These are phyloP conservation scores for Venustampulla echinocandica DNA, from an alignment of 495 filamentous ascomycete genomes.

Conservation along the genomic window DNA sequence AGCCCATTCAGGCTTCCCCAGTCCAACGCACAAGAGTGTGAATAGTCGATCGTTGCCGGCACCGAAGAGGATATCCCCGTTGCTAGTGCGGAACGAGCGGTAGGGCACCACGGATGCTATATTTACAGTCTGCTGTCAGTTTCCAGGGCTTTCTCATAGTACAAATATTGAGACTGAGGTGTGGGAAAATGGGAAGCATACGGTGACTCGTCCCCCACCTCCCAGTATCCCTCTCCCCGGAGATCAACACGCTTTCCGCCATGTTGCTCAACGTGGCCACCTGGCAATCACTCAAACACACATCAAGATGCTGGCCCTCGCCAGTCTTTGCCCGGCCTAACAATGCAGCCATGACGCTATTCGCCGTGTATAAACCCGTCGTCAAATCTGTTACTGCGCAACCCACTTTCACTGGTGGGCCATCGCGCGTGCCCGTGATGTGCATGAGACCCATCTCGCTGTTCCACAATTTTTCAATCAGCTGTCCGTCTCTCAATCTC, in stretches of 20 bases:
- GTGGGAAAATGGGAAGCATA: conserved; percentile 28
- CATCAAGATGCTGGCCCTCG: conserved; percentile 83
- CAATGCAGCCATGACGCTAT: conserved; percentile 87
- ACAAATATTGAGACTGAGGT: neutral
- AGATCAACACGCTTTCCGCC: conserved; percentile 81
- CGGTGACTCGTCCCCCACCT: conserved; percentile 92
- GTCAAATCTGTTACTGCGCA: conserved; percentile 93
- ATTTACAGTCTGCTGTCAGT: neutral
- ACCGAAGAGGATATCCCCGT: conserved; percentile 83
- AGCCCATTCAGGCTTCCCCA: conserved; percentile 72
- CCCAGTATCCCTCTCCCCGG: conserved; percentile 73
- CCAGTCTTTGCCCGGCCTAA: conserved; percentile 56
- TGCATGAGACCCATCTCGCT: conserved; percentile 91
- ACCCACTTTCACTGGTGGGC: conserved; percentile 92
- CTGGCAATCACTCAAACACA: conserved; percentile 81
- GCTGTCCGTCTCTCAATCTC: neutral
- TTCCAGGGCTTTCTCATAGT: conserved; percentile 2
- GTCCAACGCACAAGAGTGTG: conserved; percentile 65
- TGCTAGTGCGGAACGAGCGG: conserved; percentile 74
- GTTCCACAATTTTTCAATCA: neutral
- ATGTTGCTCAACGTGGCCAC: conserved; percentile 86
- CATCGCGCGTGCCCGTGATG: conserved; percentile 78
- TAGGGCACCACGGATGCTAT: conserved; percentile 84
- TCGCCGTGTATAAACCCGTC: conserved; percentile 85
- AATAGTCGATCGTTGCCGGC: conserved; percentile 89